Evolutionary conservation across 2,329 filamentous ascomycete genomes (phyloP), one percentile per base, ranked within the genome.

Genomic region (Alternaria sp.): DNA sequence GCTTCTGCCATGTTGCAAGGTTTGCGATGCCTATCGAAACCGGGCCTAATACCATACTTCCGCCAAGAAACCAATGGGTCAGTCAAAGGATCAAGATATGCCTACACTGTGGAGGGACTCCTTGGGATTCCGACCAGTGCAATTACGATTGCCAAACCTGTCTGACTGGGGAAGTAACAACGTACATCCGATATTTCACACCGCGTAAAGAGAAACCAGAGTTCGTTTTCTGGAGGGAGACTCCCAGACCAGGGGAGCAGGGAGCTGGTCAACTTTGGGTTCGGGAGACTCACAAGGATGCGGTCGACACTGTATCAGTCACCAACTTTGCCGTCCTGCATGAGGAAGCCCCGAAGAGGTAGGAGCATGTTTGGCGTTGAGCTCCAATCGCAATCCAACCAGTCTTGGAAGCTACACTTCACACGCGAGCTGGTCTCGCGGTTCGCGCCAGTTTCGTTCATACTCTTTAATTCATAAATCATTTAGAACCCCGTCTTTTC

Each of bases 51-150:
- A 41, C 37, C 15, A 60, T 41, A 8, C 21, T 60, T 21, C 63
- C 64, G 7, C 71, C 70, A 3, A 69, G 60, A n/a, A 77, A 77
- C 23, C 68, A 71, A 50, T 81, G 78, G 78, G 58, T 67, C 26
- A 72, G 68, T 53, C 58, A 55, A 11, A 63, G 63, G 26, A 60
- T 69, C 44, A 55, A 66, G 6, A 75, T 80, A 68, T 81, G 79
- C 57, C 76, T 78, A 68, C 78, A 80, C 56, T 78, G 77, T 57
- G 76, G 77, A 15, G 61, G 61, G 4, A 68, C 80, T n/a, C 57
- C 70, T 23, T 68, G 51, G 2, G 78, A 74, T 75, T 20, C 46
- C 3, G 55, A 60, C 3, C 56, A 60, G 18, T 80, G 78, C 61
- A 50, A 53, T 18, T 79, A 72, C 63, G 53, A 50, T 1, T 80